Conservation (phyloP, 805 yeast species). For the Saccharomycopsis fibuligera region DNA sequence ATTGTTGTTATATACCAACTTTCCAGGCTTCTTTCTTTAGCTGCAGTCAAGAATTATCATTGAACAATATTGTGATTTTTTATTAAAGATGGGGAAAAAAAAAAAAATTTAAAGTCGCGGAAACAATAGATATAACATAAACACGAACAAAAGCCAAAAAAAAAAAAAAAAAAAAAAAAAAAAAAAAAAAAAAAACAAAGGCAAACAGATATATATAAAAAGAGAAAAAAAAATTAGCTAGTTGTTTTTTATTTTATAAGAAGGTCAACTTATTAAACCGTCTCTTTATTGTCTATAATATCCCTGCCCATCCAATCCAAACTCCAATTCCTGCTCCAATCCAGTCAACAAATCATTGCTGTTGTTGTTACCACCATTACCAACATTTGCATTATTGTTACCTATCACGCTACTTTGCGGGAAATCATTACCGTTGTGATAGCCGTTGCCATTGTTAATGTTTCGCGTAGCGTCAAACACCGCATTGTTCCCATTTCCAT, state of each 20-base stretch:
- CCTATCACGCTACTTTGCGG: not conserved
- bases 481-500: not conserved
- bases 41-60: not conserved
- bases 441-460: not conserved
- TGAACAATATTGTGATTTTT: not conserved
- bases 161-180: not conserved
- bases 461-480: not conserved
- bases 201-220: not conserved
- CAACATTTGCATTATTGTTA: constrained; percentile 22
- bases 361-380: constrained; percentile 22
- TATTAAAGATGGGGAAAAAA: not conserved
- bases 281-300: constrained; percentile 6
- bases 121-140: not conserved
- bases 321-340: constrained; percentile 60
- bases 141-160: not conserved
- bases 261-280: too few relatives aligned
- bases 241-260: not conserved
- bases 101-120: not conserved
- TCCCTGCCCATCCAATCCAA: constrained; percentile 50
- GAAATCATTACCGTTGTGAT: not conserved
- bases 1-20: too few relatives aligned
- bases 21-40: too few relatives aligned
- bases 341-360: constrained; percentile 33
- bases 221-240: not conserved
- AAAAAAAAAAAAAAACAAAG: not conserved